A percentile compares a stretch with the other conserved stretches of the same genome.
Evolutionary conservation across 1,284 basidiomycete genomes (phyloP).

Genomic region (Microbotryum lychnidis-dioicae): DNA sequence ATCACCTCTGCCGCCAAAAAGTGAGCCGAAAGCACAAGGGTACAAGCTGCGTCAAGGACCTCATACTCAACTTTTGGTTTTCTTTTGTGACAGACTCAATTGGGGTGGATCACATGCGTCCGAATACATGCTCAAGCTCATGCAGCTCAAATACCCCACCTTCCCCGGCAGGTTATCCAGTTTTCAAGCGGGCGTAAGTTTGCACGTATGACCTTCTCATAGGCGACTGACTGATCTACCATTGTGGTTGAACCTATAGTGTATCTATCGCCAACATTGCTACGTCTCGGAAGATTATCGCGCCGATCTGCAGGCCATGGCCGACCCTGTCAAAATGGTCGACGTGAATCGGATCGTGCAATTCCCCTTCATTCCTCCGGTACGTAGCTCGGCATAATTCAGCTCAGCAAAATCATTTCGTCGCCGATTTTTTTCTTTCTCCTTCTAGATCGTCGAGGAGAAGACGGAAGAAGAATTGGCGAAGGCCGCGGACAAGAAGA

Average conservation of each 20-base stretch:
- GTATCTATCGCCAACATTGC: conserved; percentile 82
- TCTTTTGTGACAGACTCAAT: conserved; percentile 56
- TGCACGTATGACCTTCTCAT: neutral
- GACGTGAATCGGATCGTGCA: conserved; percentile 65
- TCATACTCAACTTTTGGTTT: no score
- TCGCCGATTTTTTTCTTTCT: no score
- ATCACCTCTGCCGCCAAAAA: conserved; percentile 74
- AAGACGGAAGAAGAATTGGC: conserved; percentile 87
- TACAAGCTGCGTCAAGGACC: no score
- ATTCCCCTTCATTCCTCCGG: conserved; percentile 66
- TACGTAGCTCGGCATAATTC: conserved; percentile 35
- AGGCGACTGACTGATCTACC: conserved; percentile 36
- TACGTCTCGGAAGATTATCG: conserved; percentile 73
- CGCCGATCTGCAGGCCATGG: conserved; percentile 55
- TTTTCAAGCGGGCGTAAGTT: conserved; percentile 47
- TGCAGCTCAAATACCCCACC: conserved; percentile 90
- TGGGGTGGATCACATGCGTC: conserved; percentile 87
- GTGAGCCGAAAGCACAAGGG: conserved; percentile 43
- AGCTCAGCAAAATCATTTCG: no score
- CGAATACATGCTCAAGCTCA: conserved; percentile 82
- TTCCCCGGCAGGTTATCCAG: conserved; percentile 56
- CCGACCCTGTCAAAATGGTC: conserved; percentile 57
- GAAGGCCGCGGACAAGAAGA: conserved; percentile 64
- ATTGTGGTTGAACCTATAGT: conserved; percentile 46
- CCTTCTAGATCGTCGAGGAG: conserved; percentile 54